These are phyloP conservation scores for Rubus idaeus DNA, from an alignment of 306 rosid species.

Conservation along the genomic window DNA sequence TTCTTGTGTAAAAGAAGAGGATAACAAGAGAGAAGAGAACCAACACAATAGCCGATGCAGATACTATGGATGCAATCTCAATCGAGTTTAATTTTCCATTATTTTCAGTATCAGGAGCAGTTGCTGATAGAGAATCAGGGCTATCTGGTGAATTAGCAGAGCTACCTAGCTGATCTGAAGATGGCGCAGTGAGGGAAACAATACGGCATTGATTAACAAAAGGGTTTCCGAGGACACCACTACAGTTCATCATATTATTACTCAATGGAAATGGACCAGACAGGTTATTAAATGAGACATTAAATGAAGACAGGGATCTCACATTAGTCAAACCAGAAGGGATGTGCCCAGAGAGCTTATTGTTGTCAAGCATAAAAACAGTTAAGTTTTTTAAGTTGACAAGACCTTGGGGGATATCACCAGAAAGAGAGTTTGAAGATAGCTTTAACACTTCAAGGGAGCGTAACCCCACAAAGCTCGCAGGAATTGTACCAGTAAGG, in stretches of 20 bases:
- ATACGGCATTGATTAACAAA: constrained; percentile 28
- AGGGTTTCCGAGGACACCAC: constrained; percentile 25
- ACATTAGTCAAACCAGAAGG: constrained; percentile 23
- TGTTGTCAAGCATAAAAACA: constrained; percentile 33
- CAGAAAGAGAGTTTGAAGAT: constrained; percentile 36
- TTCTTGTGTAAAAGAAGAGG: constrained; percentile 41
- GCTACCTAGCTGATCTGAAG: constrained; percentile 15
- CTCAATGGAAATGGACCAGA: constrained; percentile 29
- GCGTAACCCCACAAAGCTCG: constrained; percentile 22
- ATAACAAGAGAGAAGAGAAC: constrained; percentile 34
- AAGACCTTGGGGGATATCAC: constrained; percentile 35
- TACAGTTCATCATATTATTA: constrained; percentile 30
- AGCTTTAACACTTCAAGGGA: constrained; percentile 38
- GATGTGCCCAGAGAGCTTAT: constrained; percentile 30
- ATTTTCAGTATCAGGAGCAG: background rate
- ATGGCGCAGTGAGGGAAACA: constrained; percentile 15
- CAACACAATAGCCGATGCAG: constrained; percentile 33
- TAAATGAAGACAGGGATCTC: constrained; percentile 23
- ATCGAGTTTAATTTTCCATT: constrained; percentile 25
- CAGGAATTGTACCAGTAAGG: constrained; percentile 37
- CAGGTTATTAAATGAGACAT: constrained; percentile 31
- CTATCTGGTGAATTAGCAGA: background rate
- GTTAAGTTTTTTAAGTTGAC: constrained; percentile 30
- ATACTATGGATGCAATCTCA: constrained; percentile 34
- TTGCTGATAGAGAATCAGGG: constrained; percentile 6